These are phyloP conservation scores for Erodium chrysanthum DNA, from an alignment of 441 rosid species.

Conservation along the genomic window DNA sequence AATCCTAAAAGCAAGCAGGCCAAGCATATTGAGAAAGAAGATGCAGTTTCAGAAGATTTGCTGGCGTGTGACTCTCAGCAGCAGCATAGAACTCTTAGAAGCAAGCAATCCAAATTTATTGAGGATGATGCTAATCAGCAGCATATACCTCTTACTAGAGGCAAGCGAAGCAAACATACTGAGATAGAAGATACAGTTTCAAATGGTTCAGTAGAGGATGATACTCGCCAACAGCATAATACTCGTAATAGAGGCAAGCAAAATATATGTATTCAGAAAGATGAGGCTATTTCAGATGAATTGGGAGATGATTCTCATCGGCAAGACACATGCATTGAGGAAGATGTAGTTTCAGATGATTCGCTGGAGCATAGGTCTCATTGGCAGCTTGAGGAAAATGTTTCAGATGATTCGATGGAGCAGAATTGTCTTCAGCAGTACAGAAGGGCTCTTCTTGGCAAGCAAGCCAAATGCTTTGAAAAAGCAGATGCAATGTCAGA, in stretches of 20 bases:
- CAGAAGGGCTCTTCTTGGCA: constrained; percentile 20
- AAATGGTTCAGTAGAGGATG: constrained; percentile 26
- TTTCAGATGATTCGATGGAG: constrained; percentile 40
- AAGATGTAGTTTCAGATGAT: constrained; percentile 30
- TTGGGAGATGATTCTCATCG: constrained; percentile 34
- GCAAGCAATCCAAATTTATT: constrained; percentile 35
- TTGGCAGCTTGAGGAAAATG: constrained; percentile 24
- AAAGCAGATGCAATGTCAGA: constrained; percentile 31
- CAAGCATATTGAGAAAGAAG: constrained; percentile 27
- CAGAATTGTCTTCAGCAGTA: constrained; percentile 24
- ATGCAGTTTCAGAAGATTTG: constrained; percentile 52
- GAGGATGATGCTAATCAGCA: constrained; percentile 37
- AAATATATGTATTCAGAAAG: constrained; percentile 25
- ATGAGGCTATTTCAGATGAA: constrained; percentile 33
- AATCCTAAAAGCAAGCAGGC: constrained; percentile 19
- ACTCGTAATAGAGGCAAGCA: constrained; percentile 22
- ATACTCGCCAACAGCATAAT: constrained; percentile 21
- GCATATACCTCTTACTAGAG: constrained; percentile 21
- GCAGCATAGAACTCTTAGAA: constrained; percentile 31
- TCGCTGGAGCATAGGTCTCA: constrained; percentile 23
- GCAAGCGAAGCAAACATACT: constrained; percentile 28
- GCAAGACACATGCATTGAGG: constrained; percentile 23
- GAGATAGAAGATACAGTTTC: constrained; percentile 34
- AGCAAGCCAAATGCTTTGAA: constrained; percentile 24
- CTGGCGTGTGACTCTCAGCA: constrained; percentile 32